These are phyloP conservation scores for Lachnellula occidentalis DNA, from an alignment of 2,329 filamentous ascomycete genomes.

Conservation along the genomic window DNA sequence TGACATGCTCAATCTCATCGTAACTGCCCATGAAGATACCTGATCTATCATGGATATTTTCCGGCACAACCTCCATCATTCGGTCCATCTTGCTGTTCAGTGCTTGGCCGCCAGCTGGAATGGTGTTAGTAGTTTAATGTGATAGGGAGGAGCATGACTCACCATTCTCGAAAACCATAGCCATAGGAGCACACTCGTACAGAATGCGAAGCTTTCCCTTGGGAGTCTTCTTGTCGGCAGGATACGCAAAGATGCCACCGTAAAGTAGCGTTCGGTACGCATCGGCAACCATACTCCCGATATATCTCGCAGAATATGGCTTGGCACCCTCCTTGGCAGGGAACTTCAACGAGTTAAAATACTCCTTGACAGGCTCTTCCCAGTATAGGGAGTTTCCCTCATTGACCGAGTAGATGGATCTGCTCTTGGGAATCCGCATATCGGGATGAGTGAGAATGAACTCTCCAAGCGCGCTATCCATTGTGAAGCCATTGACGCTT, in stretches of 20 bases:
- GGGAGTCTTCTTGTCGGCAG: slow-evolving; percentile 94
- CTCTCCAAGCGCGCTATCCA: slow-evolving; percentile 94
- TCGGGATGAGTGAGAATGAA: slow-evolving; percentile 97
- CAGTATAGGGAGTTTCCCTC: slow-evolving; percentile 98
- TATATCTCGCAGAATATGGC: slow-evolving; percentile 93
- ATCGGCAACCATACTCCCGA: slow-evolving; percentile 97
- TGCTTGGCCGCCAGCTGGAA: slow-evolving; percentile 79
- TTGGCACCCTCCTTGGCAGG: slow-evolving; percentile 65
- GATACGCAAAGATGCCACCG: slow-evolving; percentile 96
- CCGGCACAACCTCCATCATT: slow-evolving; percentile 83
- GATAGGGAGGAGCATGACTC: slow-evolving; percentile 33
- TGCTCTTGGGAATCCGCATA: slow-evolving; percentile 77
- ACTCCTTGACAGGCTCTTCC: slow-evolving; percentile 79
- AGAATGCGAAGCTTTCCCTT: slow-evolving; percentile 97
- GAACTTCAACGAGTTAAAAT: slow-evolving; percentile 85
- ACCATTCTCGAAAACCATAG: slow-evolving; percentile 98
- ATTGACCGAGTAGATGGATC: slow-evolving; percentile 95
- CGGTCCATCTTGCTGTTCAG: slow-evolving; percentile 86
- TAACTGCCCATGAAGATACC: slow-evolving; percentile 96
- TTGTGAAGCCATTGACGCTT: slow-evolving; percentile 92
- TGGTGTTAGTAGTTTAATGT: slow-evolving; percentile 8
- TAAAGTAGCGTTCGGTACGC: slow-evolving; percentile 94
- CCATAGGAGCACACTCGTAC: slow-evolving; percentile 99
- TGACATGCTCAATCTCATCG: slow-evolving; percentile 94
- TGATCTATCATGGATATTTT: slow-evolving; percentile 90